Evolutionary conservation across 1,139 yeast species (phyloP), one percentile per base, ranked within the genome.

Genomic region (Saccharomyces uvarum): DNA sequence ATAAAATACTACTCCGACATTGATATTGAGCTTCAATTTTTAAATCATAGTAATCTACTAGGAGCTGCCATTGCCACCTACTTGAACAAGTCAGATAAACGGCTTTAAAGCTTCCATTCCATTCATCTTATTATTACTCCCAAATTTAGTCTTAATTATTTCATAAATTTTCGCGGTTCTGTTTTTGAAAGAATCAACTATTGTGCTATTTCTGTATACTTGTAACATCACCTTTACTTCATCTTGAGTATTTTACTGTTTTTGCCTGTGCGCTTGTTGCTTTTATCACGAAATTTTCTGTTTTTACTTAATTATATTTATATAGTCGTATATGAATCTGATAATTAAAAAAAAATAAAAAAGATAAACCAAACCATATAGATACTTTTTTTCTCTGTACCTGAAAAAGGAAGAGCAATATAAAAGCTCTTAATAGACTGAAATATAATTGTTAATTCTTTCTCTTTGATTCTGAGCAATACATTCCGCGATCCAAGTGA

Each of bases 401-500:
- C 32, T 16, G 19, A 41, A 6, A 28, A n/a, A 21, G 13, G 14
- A 46, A 21, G 13, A 24, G 13, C 7, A 24, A 28, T 16, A 19
- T 14, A 4, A 46, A 29, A 13, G n/a, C 21, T 14, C 27, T 67
- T 67, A 84, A 63, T 81, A 86, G 49, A 86, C 93, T 51, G 90
- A 76, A 56, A 86, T 86, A 69, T 86, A 87, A 69, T 84, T 85
- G 63, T 84, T 85, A 57, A 87, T 84, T 73, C 90, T 82, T 67
- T 84, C 88, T 73, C 86, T 85, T 76, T 87, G 95, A 67, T 84
- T 85, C 69, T 87, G 95, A 49, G 93, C 91, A 73, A 86, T 86
- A 75, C 99, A 95, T 75, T 95, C 99, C 50, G 98, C 96, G 59
- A 95, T 91, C 99, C 99, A 95, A 24, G 98, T 88, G 61, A 95